These are phyloP conservation scores for Colletotrichum spinosum DNA, from an alignment of 2,329 filamentous ascomycete genomes.

Conservation along the genomic window DNA sequence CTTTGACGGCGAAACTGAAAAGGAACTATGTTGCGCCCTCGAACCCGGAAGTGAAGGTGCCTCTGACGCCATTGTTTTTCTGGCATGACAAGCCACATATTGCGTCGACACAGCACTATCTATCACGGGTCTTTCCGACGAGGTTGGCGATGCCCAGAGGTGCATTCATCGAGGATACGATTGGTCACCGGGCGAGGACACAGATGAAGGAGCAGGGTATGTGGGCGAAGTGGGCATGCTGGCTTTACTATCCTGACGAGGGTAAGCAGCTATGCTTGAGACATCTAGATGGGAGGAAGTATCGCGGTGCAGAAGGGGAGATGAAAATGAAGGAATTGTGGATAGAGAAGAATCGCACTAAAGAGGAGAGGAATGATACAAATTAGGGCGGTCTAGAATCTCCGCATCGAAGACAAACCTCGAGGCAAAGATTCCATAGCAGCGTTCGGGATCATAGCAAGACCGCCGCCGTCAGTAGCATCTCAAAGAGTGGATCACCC, in stretches of 20 bases:
- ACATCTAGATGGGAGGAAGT: conserved; percentile 64
- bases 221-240: conserved; percentile 66
- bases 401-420: no score
- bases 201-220: conserved; percentile 65
- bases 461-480: no score
- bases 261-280: conserved; percentile 59
- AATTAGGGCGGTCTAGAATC: neutral
- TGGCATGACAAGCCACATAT: conserved; percentile 71
- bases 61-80: conserved; percentile 67
- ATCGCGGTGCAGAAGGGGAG: conserved; percentile 55
- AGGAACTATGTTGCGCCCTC: conserved; percentile 47
- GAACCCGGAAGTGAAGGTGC: conserved; percentile 45
- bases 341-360: neutral
- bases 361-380: neutral
- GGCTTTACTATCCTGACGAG: conserved; percentile 64
- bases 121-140: conserved; percentile 60
- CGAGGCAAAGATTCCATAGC: no score
- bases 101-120: conserved; percentile 61
- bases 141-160: conserved; percentile 62
- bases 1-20: conserved; percentile 55
- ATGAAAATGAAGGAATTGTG: conserved; percentile 32
- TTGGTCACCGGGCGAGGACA: conserved; percentile 64
- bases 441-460: no score
- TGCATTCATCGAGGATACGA: conserved; percentile 67
- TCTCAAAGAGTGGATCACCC: no score